Evolutionary conservation across 371 early-diverging fungal species (phyloP), one percentile per base, ranked within the genome.

Genomic region (Phascolomyces articulosus): DNA sequence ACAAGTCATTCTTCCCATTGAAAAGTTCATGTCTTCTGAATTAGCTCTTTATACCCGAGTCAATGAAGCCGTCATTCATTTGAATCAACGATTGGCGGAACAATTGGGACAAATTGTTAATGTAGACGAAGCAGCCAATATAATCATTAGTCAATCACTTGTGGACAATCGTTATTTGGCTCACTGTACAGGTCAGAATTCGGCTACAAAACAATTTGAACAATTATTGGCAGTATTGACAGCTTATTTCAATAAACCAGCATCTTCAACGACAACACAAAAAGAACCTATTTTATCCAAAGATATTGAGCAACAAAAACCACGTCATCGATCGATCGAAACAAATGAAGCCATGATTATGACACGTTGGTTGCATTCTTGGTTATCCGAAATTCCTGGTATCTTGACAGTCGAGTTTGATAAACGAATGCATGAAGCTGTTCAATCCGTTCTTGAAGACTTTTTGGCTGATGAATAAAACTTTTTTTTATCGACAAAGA

Each of bases 31-130:
- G 21, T 51, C 51, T 20, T 47, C 40, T 21, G 26, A 29, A 31
- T 20, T 51, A 13, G 24, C 51, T n/a, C 26, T 24, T 7, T 28
- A 20, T 24, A 51, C 51, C 7, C 41, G 40, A 21, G 47, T 40
- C 29, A 62, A 53, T 21, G 65, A 34, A 20, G 48, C 28, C 29
- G 44, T 64, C 15, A 62, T 63, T 29, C 34, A 51, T 1, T 58
- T 77, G 18, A 77, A 77, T 34, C 62, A 71, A 40, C 69, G 69
- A 28, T 63, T 77, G 41, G 67, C 74, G 21, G 66, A 67, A 61
- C 74, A 77, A 38, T 64, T 77, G 40, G 77, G 74, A 6, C 57
- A 65, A 7, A 69, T 74, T 6, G 56, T 77, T 16, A 71, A 72
- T 41, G 74, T 74, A 26, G 48, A 72, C 40, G 67, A 71, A 55